Percentiles rank a stretch among this genome's conserved stretches.
These are phyloP conservation scores for Suhomyces pyralidae DNA, from an alignment of 805 yeast genomes.

Conservation along the genomic window DNA sequence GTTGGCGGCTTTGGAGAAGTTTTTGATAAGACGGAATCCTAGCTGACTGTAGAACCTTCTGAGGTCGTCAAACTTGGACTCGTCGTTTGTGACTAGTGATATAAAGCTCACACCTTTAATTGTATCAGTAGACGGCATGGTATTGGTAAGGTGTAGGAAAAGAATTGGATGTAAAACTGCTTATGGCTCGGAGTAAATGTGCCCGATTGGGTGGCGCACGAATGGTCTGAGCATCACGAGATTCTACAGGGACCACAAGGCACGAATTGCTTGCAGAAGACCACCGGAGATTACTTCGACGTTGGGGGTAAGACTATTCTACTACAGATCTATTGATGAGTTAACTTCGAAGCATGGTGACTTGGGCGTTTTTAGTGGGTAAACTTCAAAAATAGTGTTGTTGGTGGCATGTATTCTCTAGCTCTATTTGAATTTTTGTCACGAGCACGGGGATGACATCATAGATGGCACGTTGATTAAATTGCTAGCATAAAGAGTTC, in stretches of 20 bases:
- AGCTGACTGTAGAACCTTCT: slow-evolving; percentile 56
- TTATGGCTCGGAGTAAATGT: slow-evolving; percentile 4
- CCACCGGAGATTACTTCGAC: no score
- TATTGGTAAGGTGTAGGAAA: background rate
- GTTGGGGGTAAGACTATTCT: no score
- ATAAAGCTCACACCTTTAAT: slow-evolving; percentile 32
- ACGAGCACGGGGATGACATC: background rate
- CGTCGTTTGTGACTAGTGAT: slow-evolving; percentile 58
- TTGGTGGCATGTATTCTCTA: background rate
- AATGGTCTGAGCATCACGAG: background rate
- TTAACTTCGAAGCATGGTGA: no score
- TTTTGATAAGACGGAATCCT: slow-evolving; percentile 61
- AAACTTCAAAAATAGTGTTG: no score
- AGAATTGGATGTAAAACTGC: background rate
- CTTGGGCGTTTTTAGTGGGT: no score
- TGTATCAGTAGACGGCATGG: slow-evolving; percentile 4
- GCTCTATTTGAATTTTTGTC: background rate
- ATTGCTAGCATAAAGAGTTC: background rate
- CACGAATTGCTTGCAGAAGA: no score
- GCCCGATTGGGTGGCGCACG: slow-evolving; percentile 7
- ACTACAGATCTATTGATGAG: no score
- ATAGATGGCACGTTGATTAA: background rate
- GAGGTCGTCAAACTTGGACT: slow-evolving; percentile 43
- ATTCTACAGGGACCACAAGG: background rate
- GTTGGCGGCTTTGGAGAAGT: slow-evolving; percentile 52